phyloP scores from a whole-genome alignment of 2,329 filamentous ascomycete genomes.

The Sarocladium oryzae region DNA sequence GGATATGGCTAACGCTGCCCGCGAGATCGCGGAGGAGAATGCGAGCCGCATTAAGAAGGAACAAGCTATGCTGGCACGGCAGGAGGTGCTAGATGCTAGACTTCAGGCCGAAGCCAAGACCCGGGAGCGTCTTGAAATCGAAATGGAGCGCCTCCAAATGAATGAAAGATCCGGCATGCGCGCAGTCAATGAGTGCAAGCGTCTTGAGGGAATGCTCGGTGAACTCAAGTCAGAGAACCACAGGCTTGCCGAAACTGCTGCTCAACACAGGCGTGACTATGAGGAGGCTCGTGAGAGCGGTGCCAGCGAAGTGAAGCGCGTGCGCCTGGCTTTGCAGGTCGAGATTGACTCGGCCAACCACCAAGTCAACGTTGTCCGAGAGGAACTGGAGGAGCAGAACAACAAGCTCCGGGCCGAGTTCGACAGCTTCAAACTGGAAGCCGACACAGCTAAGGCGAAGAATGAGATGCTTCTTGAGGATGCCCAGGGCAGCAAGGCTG shows the following conservation, averaged over 20 bases:
- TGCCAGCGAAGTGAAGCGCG: constrained; percentile 73
- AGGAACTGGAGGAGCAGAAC: constrained; percentile 76
- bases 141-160: constrained; percentile 58
- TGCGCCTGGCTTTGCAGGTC: constrained; percentile 68
- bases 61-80: constrained; percentile 69
- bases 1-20: constrained; percentile 74
- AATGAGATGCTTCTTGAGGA: constrained; percentile 83
- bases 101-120: constrained; percentile 69
- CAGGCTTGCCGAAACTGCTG: constrained; percentile 61
- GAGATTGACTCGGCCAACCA: constrained; percentile 80
- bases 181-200: constrained; percentile 55
- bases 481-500: constrained; percentile 61
- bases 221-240: constrained; percentile 62
- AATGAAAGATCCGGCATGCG: constrained; percentile 61
- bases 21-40: constrained; percentile 78
- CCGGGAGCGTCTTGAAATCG: constrained; percentile 58
- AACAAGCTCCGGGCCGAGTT: constrained; percentile 65
- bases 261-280: constrained; percentile 73
- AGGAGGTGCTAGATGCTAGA: constrained; percentile 71
- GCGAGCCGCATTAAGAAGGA: constrained; percentile 72
- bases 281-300: constrained; percentile 76
- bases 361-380: constrained; percentile 75
- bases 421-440: constrained; percentile 70
- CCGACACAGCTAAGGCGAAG: constrained; percentile 72
- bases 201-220: constrained; percentile 47